Base-by-base conservation (phyloP, 305 asterid genomes). In the Fraxinus xanthoxyloides region DNA sequence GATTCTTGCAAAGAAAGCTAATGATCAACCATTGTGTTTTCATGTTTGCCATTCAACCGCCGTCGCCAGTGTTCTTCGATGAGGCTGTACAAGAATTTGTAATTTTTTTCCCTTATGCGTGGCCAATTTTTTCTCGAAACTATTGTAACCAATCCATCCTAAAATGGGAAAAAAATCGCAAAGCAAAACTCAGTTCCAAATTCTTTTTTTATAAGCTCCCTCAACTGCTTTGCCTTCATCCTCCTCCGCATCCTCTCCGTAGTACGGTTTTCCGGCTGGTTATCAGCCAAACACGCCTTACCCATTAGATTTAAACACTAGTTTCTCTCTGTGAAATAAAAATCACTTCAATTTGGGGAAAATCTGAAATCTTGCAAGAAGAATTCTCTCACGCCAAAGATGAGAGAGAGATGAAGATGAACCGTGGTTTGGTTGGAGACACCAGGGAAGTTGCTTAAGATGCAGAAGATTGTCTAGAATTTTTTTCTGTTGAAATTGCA, bases 391-490 rank as follows among this genome's bases (percentile, higher is more conserved):
- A 38, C 46, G 46, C 13, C 13, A 7, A 38, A 7, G 46, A 38
- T 38, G 46, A 38, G 43, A 36, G 6, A 10, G 10, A 7, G 46
- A 38, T 38, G 46, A 7, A 38, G 46, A 38, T 38, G 12, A 38
- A 7, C 46, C 13, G 13, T 38, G n/a, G n/a, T n/a, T n/a, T n/a
- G 90, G 81, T 91, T 75, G 85, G 78, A 15, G 90, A 91, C 56
- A 87, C 90, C 4, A 79, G 91, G 76, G 91, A 88, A 78, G 85
- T 87, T 30, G 87, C 90, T 9, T 85, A 87, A 30, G 89, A 88
- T 24, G 84, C 80, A 1, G 91, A 85, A 28, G 85, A 84, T 48
- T 78, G 85, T 79, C 78, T 87, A 1, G 88, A 87, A 13, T 56
- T 40, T 4, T 85, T 77, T 36, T 76, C 51, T 15, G 82, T 83